Conservation (phyloP, 1,284 basidiomycete genomes). For the Ceraceosorus bombacis region DNA sequence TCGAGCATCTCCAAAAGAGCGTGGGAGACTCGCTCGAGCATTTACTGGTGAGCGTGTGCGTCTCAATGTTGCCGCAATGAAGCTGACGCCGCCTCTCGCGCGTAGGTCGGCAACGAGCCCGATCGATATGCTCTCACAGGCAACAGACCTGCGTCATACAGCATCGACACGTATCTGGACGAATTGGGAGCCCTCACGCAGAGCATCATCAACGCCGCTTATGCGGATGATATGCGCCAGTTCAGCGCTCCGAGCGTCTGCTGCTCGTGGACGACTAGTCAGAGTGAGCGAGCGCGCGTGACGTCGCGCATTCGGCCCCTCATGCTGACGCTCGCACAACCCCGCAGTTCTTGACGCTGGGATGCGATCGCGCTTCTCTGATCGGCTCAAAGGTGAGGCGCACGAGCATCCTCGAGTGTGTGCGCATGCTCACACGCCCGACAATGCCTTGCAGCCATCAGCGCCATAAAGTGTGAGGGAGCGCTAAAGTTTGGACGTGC, state of each 20-base stretch:
- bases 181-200: conserved; percentile 53
- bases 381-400: conserved; percentile 4
- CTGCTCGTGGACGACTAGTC: conserved; percentile 52
- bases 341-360: conserved; percentile 3
- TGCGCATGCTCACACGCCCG: too few relatives aligned
- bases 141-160: conserved; percentile 49
- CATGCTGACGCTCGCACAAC: too few relatives aligned
- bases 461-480: conserved; percentile 17
- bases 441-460: conserved; percentile 4
- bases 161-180: conserved; percentile 52
- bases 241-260: conserved; percentile 59
- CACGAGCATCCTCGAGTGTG: too few relatives aligned
- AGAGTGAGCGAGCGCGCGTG: not conserved
- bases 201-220: conserved; percentile 5
- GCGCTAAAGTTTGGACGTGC: conserved; percentile 5
- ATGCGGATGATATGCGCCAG: conserved; percentile 1
- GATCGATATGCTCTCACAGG: conserved; percentile 18
- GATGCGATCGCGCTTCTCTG: conserved; percentile 9
- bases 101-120: conserved; percentile 63
- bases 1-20: conserved; percentile 3
- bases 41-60: conserved; percentile 50
- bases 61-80: conserved; percentile 11
- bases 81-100: conserved; percentile 51
- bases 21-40: conserved; percentile 9
- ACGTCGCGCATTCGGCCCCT: too few relatives aligned